Conservation (phyloP, 306 rosid genomes). For the Vicia villosa region DNA sequence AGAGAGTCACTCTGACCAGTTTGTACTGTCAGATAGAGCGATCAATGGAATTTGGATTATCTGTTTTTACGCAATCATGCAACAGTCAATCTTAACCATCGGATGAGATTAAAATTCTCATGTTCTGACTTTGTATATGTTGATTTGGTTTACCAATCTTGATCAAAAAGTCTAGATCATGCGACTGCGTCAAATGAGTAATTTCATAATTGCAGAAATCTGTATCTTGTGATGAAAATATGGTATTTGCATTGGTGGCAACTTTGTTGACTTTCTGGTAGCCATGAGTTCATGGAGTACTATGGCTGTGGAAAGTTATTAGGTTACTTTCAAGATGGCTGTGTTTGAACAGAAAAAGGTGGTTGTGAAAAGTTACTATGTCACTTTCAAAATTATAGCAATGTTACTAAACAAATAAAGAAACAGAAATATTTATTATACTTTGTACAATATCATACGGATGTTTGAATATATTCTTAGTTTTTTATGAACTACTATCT, state of each 20-base stretch:
- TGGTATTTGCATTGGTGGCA: conserved; percentile 31
- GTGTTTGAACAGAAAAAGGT: background rate
- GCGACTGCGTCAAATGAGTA: background rate
- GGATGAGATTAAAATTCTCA: too few relatives aligned
- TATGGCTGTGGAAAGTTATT: conserved; percentile 9
- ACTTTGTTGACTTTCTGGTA: conserved; percentile 26
- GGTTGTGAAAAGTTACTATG: conserved; percentile 5
- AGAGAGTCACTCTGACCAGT: conserved; percentile 36
- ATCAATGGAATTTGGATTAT: too few relatives aligned
- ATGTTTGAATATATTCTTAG: background rate
- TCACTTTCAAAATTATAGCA: background rate
- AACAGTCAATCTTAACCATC: too few relatives aligned
- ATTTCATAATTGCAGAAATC: background rate
- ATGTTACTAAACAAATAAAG: background rate
- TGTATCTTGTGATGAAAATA: conserved; percentile 4
- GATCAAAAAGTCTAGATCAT: background rate
- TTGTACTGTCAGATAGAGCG: conserved; percentile 26
- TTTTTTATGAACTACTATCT: background rate
- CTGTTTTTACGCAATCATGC: too few relatives aligned
- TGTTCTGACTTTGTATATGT: too few relatives aligned
- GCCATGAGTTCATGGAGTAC: conserved; percentile 19
- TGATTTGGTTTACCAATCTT: background rate
- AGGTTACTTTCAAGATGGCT: conserved; percentile 6
- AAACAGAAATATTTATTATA: background rate
- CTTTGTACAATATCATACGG: background rate